Base-by-base conservation (phyloP, 1,139 yeast genomes). In the Saccharomyces hybrid region DNA sequence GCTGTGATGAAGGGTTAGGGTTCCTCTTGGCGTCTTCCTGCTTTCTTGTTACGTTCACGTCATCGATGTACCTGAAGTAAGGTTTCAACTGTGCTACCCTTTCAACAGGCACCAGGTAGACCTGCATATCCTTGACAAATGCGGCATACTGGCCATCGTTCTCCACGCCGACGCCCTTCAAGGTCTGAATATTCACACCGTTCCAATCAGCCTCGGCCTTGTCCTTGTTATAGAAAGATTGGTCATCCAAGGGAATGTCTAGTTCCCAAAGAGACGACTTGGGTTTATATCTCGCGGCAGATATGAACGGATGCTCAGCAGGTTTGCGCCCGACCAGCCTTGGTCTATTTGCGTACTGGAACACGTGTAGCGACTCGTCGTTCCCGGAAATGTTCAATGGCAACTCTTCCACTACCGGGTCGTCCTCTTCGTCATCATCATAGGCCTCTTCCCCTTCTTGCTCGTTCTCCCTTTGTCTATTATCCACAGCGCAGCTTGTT, bases 1-100 rank as follows among this genome's bases (percentile, higher is more conserved):
- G 81, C 47, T 76, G 80, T 8, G 64, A 55, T 48, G 76, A 73
- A 42, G 78, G 77, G 52, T 76, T 77, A 41, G 74, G 75, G 51
- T 75, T 80, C 57, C 66, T 68, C 59, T 66, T 72, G 53, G 63
- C 65, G 53, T 76, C 66, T 69, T 71, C 60, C 65, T 68, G 59
- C 72, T 74, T 57, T 65, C 60, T 61, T 56, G 61, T 70, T 68
- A 60, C 65, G 62, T 54, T 70, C 63, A 54, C 71, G 70, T 69
- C 80, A 65, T 87, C 95, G 52, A 90, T 81, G 67, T 90, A 88
- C 60, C 78, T 80, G 73, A 93, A 89, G 58, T 81, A 80, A 1
- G 98, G 95, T 63, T 97, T 78, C 59, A 93, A 70, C 69, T 91
- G 98, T 0, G 86, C 82, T 0, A 88, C 81, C 26, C 83, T 78